Evolutionary conservation across 1,139 yeast species (phyloP).

Genomic region (Nakaseomyces sp.): DNA sequence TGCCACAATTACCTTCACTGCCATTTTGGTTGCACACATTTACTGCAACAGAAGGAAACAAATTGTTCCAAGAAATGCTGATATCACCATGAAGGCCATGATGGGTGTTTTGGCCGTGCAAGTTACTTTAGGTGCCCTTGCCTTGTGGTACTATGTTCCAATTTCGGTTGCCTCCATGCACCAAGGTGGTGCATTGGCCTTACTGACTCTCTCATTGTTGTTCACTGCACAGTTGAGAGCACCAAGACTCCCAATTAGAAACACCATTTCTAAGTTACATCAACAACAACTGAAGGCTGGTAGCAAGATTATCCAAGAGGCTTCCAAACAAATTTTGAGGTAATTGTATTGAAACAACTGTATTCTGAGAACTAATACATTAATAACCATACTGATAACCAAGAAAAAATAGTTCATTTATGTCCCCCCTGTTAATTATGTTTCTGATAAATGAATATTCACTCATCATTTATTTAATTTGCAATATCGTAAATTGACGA

Average conservation of each 20-base stretch:
- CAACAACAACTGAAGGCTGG: slow-evolving; percentile 27
- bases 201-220: slow-evolving; percentile 69
- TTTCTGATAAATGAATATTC: not conserved
- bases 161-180: slow-evolving; percentile 89
- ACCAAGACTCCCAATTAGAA: slow-evolving; percentile 47
- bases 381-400: no score
- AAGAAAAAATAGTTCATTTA: no score
- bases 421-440: not conserved
- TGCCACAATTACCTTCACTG: slow-evolving; percentile 72
- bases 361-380: not conserved
- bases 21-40: slow-evolving; percentile 60
- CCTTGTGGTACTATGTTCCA: slow-evolving; percentile 84
- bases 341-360: slow-evolving; percentile 8
- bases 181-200: slow-evolving; percentile 93
- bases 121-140: slow-evolving; percentile 75
- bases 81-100: slow-evolving; percentile 51
- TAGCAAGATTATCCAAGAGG: slow-evolving; percentile 32
- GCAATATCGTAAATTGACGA: no score
- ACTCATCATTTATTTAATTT: not conserved
- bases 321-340: slow-evolving; percentile 30
- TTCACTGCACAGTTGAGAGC: slow-evolving; percentile 60
- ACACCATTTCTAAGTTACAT: slow-evolving; percentile 29
- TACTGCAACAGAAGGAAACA: slow-evolving; percentile 48
- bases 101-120: slow-evolving; percentile 81
- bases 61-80: slow-evolving; percentile 54